These are phyloP conservation scores for Gossypium laxum DNA, from an alignment of 441 rosid species.

Conservation along the genomic window DNA sequence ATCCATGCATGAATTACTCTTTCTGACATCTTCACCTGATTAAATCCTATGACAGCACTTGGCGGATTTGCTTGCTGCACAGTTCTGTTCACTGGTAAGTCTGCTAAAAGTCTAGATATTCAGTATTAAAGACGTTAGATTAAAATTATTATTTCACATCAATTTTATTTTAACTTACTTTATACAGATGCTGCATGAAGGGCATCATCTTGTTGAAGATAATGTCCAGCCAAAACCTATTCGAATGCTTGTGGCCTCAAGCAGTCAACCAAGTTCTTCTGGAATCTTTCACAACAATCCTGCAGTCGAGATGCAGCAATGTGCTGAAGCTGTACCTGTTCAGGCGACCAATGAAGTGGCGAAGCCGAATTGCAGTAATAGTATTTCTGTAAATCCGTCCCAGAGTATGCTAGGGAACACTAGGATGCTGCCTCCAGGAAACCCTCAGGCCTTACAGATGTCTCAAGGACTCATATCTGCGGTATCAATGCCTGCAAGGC, in stretches of 20 bases:
- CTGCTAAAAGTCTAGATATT: neutral
- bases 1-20: conserved; percentile 2
- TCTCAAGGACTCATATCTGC: conserved; percentile 60
- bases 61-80: conserved; percentile 80
- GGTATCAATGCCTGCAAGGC: conserved; percentile 56
- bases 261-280: conserved; percentile 42
- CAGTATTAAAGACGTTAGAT: neutral
- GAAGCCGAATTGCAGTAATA: conserved; percentile 46
- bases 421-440: conserved; percentile 70
- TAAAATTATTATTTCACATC: conserved; percentile 3
- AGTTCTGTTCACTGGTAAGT: conserved; percentile 69
- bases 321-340: conserved; percentile 46
- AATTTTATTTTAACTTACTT: conserved; percentile 18
- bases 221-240: conserved; percentile 44
- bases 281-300: conserved; percentile 46
- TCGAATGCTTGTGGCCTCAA: conserved; percentile 35
- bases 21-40: conserved; percentile 28
- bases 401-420: conserved; percentile 42
- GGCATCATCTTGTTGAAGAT: conserved; percentile 42
- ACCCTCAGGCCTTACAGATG: conserved; percentile 61
- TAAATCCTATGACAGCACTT: conserved; percentile 44
- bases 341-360: conserved; percentile 45
- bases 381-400: conserved; percentile 37
- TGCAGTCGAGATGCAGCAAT: conserved; percentile 46
- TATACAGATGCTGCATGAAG: conserved; percentile 71